Conservation (phyloP, 306 rosid species). For the Lathyrus aphaca region DNA sequence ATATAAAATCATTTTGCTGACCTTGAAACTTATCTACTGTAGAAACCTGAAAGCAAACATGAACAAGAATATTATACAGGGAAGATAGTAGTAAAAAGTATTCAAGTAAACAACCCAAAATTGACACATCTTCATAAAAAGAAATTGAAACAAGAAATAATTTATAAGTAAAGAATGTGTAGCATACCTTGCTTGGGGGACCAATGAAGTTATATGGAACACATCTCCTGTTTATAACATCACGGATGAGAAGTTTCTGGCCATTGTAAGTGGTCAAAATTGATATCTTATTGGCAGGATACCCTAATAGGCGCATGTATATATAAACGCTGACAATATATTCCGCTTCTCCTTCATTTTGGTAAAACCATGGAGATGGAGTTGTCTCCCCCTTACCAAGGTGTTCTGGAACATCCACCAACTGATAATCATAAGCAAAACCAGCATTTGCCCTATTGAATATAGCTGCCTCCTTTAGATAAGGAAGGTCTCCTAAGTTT, state of each 20-base stretch:
- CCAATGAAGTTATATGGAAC: slow-evolving; percentile 92
- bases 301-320: slow-evolving; percentile 91
- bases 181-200: slow-evolving; percentile 86
- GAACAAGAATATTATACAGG: slow-evolving; percentile 7
- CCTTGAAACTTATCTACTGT: slow-evolving; percentile 99
- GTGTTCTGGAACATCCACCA: slow-evolving; percentile 94
- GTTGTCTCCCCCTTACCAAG: slow-evolving; percentile 88
- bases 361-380: slow-evolving; percentile 99
- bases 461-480: slow-evolving; percentile 62
- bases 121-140: slow-evolving; percentile 5
- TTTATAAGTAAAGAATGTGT: slow-evolving; percentile 7
- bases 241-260: slow-evolving; percentile 96
- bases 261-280: slow-evolving; percentile 99
- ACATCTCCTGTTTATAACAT: slow-evolving; percentile 89
- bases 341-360: slow-evolving; percentile 97
- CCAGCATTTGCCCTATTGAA: slow-evolving; percentile 91
- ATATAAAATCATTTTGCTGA: slow-evolving; percentile 94
- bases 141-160: slow-evolving; percentile 25
- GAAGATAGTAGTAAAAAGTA: background rate
- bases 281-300: slow-evolving; percentile 94
- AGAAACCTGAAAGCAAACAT: slow-evolving; percentile 62
- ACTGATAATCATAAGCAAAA: slow-evolving; percentile 91
- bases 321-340: slow-evolving; percentile 92
- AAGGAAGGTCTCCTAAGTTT: slow-evolving; percentile 93
- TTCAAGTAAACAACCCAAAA: slow-evolving; percentile 14